A percentile compares a stretch with the other conserved stretches of the same genome.
These are phyloP conservation scores for Curvularia sp. DNA, from an alignment of 2,329 filamentous ascomycete genomes.

Conservation along the genomic window DNA sequence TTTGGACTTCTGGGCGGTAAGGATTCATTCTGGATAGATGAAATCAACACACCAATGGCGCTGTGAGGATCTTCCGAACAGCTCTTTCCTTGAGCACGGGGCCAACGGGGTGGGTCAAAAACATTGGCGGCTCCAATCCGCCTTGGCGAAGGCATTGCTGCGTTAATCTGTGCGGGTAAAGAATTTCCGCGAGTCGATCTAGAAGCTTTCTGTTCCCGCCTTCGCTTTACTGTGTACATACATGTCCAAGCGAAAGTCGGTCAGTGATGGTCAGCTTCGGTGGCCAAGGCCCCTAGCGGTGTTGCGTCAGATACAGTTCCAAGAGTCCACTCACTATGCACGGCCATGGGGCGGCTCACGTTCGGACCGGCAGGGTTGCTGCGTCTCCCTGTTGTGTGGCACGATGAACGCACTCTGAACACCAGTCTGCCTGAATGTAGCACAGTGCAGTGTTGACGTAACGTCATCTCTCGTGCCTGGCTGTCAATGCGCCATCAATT, in stretches of 20 bases:
- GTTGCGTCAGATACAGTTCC: not conserved
- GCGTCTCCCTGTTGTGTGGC: not conserved
- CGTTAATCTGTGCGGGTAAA: constrained; percentile 8
- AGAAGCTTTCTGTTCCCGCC: constrained; percentile 3
- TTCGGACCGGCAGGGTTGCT: not conserved
- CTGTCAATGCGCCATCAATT: constrained; percentile 6
- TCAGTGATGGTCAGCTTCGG: constrained; percentile 1
- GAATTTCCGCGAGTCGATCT: constrained; percentile 14
- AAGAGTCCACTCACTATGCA: constrained; percentile 4
- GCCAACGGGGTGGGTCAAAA: not conserved
- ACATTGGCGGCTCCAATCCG: constrained; percentile 4
- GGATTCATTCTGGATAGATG: not conserved
- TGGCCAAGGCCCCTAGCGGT: not conserved
- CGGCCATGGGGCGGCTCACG: not conserved
- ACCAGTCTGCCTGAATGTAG: not conserved
- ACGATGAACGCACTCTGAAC: too few relatives aligned
- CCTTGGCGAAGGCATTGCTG: constrained; percentile 6
- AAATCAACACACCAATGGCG: not conserved
- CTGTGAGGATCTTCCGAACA: not conserved
- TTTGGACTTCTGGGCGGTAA: not conserved
- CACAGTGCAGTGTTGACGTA: not conserved
- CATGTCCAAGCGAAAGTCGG: not conserved
- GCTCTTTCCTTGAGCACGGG: not conserved
- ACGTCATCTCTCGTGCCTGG: not conserved
- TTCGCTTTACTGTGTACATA: not conserved